Percentiles rank a stretch among this genome's conserved stretches.
Evolutionary conservation across 208 protist genomes (phyloP).

Genomic region (Naegleria lovaniensis): DNA sequence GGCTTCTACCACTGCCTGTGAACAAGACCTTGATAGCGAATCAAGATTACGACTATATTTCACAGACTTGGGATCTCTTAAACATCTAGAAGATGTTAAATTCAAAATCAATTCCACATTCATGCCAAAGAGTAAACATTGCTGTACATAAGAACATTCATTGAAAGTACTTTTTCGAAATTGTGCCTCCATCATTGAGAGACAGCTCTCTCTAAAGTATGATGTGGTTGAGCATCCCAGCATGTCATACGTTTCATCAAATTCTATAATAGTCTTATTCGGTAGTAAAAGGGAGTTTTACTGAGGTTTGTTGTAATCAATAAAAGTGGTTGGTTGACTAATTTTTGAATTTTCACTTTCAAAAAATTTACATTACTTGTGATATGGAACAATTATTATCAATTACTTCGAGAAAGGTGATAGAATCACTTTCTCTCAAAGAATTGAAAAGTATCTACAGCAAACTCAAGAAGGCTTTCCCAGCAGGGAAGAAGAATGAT

Average conservation of each 20-base stretch:
- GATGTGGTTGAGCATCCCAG: background rate
- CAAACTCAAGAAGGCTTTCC: no score
- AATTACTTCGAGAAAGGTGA: no score
- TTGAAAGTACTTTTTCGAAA: background rate
- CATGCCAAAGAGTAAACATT: background rate
- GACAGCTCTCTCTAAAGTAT: background rate
- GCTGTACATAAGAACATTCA: background rate
- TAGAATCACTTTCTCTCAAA: no score
- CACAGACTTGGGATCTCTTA: background rate
- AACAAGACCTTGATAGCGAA: background rate
- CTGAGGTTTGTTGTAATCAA: no score
- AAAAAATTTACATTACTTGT: no score
- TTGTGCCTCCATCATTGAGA: background rate
- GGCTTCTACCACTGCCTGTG: background rate
- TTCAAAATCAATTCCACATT: background rate
- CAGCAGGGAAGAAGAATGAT: no score
- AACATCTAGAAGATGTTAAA: background rate
- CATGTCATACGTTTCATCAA: background rate
- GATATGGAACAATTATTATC: no score
- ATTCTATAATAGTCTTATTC: background rate
- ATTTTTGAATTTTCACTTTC: no score
- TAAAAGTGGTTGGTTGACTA: no score
- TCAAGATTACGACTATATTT: background rate
- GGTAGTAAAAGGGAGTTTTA: no score
- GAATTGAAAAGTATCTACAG: no score